Conservation (phyloP, 331 rosid species). For the Prunus yedoensis region DNA sequence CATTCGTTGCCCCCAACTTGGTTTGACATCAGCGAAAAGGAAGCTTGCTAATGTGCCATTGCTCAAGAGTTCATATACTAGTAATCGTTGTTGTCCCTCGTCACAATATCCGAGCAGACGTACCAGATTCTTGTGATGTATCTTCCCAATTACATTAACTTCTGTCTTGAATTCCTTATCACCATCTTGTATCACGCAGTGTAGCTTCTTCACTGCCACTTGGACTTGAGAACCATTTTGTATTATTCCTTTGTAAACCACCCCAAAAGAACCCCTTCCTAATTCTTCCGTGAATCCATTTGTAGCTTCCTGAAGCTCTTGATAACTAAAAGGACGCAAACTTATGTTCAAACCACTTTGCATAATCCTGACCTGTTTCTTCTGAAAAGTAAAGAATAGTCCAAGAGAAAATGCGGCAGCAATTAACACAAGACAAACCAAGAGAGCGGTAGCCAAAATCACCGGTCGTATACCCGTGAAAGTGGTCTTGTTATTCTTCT, state of each 20-base stretch:
- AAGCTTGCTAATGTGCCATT: constrained; percentile 48
- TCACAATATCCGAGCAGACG: constrained; percentile 46
- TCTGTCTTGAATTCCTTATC: constrained; percentile 47
- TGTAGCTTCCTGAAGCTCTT: constrained; percentile 56
- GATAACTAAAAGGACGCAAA: constrained; percentile 43
- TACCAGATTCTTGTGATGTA: constrained; percentile 59
- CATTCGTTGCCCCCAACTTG: constrained; percentile 45
- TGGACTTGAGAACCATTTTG: constrained; percentile 3
- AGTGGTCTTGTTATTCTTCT: background rate
- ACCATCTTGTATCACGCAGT: constrained; percentile 20
- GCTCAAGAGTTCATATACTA: constrained; percentile 53
- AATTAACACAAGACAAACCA: background rate
- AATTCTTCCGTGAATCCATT: constrained; percentile 40
- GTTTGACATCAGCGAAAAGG: constrained; percentile 38
- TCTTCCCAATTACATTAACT: constrained; percentile 44
- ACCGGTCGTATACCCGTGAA: constrained; percentile 17
- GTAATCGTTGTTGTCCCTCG: constrained; percentile 32
- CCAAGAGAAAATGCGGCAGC: background rate
- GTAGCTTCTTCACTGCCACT: constrained; percentile 47
- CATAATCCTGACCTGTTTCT: background rate
- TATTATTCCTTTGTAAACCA: constrained; percentile 43
- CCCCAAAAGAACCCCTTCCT: constrained; percentile 34
- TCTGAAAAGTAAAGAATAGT: background rate
- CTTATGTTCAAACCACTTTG: constrained; percentile 26
- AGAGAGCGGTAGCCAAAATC: constrained; percentile 1